A percentile compares a stretch with the other conserved stretches of the same genome.
Conservation (phyloP, 140 eudicot genomes). For the Anethum foeniculum region DNA sequence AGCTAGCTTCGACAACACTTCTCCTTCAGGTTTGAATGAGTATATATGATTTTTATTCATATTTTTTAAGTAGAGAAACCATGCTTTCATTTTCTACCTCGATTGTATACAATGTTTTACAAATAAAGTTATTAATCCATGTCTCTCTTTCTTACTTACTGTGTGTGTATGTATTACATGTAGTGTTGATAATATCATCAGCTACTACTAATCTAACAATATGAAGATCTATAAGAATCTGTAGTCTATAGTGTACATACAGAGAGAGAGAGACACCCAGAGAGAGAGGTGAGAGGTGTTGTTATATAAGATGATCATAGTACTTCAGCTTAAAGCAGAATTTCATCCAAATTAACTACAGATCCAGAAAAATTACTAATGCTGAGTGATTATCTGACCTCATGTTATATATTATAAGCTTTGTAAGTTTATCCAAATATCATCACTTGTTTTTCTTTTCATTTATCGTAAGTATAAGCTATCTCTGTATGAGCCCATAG, state of each 20-base stretch:
- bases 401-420: not conserved
- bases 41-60: not conserved
- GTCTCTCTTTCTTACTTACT: not conserved
- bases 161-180: not conserved
- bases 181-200: not conserved
- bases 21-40: constrained; percentile 6
- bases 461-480: not conserved
- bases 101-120: not conserved
- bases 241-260: too few relatives aligned
- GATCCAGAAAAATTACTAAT: not conserved
- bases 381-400: not conserved
- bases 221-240: too few relatives aligned
- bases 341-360: too few relatives aligned
- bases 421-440: not conserved
- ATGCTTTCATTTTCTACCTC: constrained; percentile 4
- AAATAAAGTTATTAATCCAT: not conserved
- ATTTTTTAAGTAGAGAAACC: not conserved
- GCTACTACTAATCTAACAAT: not conserved
- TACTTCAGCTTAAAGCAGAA: too few relatives aligned
- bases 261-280: too few relatives aligned
- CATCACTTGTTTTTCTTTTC: not conserved
- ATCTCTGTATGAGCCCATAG: not conserved
- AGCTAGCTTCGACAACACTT: not conserved
- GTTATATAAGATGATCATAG: too few relatives aligned
- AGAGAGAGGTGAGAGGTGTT: too few relatives aligned